A percentile compares a stretch with the other conserved stretches of the same genome.
Conservation (phyloP, 192 early-diverging fungal genomes). For the Coemansia sp. region DNA sequence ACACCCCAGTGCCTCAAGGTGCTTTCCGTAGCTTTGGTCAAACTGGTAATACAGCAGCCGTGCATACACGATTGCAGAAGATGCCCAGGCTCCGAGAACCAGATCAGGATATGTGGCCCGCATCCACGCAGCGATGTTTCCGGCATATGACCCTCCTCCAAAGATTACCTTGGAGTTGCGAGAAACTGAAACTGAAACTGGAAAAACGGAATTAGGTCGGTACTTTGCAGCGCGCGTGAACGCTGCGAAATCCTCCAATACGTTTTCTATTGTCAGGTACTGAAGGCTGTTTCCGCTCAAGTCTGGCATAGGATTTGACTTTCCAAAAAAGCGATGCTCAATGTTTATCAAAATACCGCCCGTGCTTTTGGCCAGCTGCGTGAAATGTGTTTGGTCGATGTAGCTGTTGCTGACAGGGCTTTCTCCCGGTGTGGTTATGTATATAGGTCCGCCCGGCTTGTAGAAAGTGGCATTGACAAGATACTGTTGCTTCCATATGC, state of each 20-base stretch:
- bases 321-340: constrained; percentile 66
- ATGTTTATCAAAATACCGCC: constrained; percentile 58
- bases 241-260: constrained; percentile 33
- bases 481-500: constrained; percentile 35
- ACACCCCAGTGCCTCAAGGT: constrained; percentile 37
- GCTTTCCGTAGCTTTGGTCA: constrained; percentile 45
- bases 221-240: constrained; percentile 27
- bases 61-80: constrained; percentile 67
- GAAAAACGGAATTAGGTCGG: constrained; percentile 14
- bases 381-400: constrained; percentile 21
- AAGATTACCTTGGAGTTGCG: constrained; percentile 35
- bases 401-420: constrained; percentile 7
- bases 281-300: constrained; percentile 37
- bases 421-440: constrained; percentile 36
- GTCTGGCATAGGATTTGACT: constrained; percentile 53
- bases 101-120: constrained; percentile 61
- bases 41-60: constrained; percentile 60
- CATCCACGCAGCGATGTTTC: constrained; percentile 74
- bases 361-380: constrained; percentile 53
- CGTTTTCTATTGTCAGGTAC: constrained; percentile 31
- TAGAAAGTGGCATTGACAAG: constrained; percentile 40
- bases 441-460: constrained; percentile 37
- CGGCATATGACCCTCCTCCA: constrained; percentile 71
- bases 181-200: constrained; percentile 15
- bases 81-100: constrained; percentile 64